phyloP scores from a whole-genome alignment of 1,284 basidiomycete genomes.

The Anthracocystis setariae region DNA sequence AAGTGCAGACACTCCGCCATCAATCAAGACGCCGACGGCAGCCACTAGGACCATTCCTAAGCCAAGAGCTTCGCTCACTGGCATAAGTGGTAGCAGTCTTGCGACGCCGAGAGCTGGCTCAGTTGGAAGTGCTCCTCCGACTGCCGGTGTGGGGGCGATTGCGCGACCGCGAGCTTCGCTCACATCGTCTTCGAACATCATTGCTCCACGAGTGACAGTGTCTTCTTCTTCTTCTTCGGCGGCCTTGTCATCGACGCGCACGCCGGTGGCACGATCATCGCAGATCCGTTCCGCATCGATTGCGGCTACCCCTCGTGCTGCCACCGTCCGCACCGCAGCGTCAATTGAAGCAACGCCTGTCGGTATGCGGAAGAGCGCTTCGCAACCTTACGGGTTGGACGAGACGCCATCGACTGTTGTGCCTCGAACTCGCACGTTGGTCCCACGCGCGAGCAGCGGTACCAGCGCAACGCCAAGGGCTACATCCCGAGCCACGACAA shows the following conservation, averaged over 20 bases:
- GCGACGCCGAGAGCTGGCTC: slow-evolving; percentile 21
- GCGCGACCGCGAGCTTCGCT: slow-evolving; percentile 28
- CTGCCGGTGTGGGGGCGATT: slow-evolving; percentile 2
- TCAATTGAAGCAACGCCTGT: slow-evolving; percentile 12
- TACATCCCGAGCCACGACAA: not conserved
- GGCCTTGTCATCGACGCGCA: not conserved
- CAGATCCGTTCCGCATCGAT: slow-evolving; percentile 25
- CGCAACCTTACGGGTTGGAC: slow-evolving; percentile 32
- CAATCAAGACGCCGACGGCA: slow-evolving; percentile 27
- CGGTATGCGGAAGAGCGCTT: slow-evolving; percentile 36
- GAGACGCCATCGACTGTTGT: slow-evolving; percentile 6
- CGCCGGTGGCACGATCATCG: slow-evolving; percentile 7
- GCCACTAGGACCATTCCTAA: slow-evolving; percentile 17
- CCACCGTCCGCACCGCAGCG: slow-evolving; percentile 6
- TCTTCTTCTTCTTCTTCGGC: slow-evolving; percentile 4
- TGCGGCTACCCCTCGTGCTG: slow-evolving; percentile 14
- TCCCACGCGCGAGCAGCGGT: slow-evolving; percentile 31
- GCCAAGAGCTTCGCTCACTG: slow-evolving; percentile 22
- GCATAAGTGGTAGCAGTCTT: slow-evolving; percentile 3
- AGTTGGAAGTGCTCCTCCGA: not conserved
- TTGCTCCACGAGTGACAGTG: not conserved
- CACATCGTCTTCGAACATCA: not conserved
- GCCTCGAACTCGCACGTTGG: slow-evolving; percentile 16
- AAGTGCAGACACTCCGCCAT: slow-evolving; percentile 9
- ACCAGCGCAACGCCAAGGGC: not conserved